These are phyloP conservation scores for Peronosclerospora sorghi DNA, from an alignment of 352 stramenopile species.

Conservation along the genomic window DNA sequence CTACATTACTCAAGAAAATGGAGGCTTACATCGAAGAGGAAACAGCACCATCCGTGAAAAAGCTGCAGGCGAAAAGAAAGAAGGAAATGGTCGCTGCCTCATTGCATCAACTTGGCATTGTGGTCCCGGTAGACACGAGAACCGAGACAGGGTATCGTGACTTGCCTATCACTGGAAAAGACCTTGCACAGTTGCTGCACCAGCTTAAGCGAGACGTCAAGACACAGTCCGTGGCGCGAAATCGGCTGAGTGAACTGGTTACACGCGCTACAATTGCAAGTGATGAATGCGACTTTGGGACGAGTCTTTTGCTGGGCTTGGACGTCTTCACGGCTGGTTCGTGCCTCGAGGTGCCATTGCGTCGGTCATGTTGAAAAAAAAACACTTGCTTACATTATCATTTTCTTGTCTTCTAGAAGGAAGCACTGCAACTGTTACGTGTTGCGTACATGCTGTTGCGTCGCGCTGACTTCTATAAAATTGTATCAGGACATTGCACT, in stretches of 20 bases:
- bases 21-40: neutral
- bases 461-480: slow-evolving; percentile 32
- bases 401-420: too few relatives aligned
- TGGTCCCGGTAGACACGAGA: slow-evolving; percentile 37
- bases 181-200: slow-evolving; percentile 24
- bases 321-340: slow-evolving; percentile 39
- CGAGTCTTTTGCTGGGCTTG: slow-evolving; percentile 42
- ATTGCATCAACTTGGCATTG: slow-evolving; percentile 37
- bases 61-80: too few relatives aligned
- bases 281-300: slow-evolving; percentile 67
- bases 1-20: neutral
- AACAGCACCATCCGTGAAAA: too few relatives aligned
- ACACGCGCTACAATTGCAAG: too few relatives aligned
- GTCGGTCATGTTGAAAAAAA: neutral
- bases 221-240: slow-evolving; percentile 15
- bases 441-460: slow-evolving; percentile 42
- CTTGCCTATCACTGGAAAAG: slow-evolving; percentile 25
- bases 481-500: slow-evolving; percentile 27
- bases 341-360: slow-evolving; percentile 25
- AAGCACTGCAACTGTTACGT: too few relatives aligned
- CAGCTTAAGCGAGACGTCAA: slow-evolving; percentile 11
- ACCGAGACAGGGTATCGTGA: too few relatives aligned
- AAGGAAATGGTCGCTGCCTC: slow-evolving; percentile 26
- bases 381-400: too few relatives aligned
- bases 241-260: slow-evolving; percentile 35